A percentile compares a stretch with the other conserved stretches of the same genome.
Conservation (phyloP, 2,329 filamentous ascomycete genomes). For the Talaromyces sp. region DNA sequence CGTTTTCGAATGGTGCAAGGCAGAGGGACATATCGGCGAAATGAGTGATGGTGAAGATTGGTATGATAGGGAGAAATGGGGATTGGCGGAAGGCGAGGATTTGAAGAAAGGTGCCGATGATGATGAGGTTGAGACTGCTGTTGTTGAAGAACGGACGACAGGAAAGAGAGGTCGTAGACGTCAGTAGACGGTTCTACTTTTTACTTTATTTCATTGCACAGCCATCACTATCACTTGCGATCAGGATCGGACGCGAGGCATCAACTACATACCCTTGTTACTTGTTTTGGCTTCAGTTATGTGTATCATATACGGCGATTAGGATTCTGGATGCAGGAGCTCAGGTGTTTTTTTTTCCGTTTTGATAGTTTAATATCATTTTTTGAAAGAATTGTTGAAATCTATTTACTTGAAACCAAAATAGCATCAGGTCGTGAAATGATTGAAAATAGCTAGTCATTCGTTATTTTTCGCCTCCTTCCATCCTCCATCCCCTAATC, state of each 20-base stretch:
- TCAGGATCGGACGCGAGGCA: neutral
- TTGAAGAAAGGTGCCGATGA: conserved; percentile 60
- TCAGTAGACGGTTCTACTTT: conserved; percentile 1
- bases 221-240: neutral
- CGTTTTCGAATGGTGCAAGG: conserved; percentile 59
- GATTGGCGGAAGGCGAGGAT: conserved; percentile 51
- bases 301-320: conserved; percentile 5
- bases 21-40: conserved; percentile 62
- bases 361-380: neutral
- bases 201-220: neutral
- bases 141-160: conserved; percentile 39
- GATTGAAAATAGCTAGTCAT: neutral
- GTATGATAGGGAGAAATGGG: conserved; percentile 63
- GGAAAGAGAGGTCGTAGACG: conserved; percentile 39
- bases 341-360: neutral
- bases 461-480: neutral
- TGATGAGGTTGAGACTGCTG: conserved; percentile 55
- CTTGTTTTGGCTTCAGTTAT: neutral
- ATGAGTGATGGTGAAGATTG: conserved; percentile 68
- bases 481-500: neutral
- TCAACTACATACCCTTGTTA: conserved; percentile 5
- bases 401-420: conserved; percentile 1
- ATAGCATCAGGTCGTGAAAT: neutral
- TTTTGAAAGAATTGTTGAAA: neutral
- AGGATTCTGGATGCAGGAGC: neutral